These are phyloP conservation scores for Tieghemostelium lacteum DNA, from an alignment of 78 protist species.

Conservation along the genomic window DNA sequence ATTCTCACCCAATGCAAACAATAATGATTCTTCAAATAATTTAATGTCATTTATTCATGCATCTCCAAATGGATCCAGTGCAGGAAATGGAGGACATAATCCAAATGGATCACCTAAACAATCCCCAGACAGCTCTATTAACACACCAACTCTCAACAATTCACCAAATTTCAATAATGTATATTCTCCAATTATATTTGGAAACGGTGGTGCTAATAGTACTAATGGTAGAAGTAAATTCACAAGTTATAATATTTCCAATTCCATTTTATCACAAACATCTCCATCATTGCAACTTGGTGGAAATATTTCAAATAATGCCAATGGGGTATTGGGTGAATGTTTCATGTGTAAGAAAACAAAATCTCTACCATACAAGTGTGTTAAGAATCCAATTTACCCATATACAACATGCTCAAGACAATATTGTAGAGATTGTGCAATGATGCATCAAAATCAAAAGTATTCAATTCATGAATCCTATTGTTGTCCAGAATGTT, in stretches of 20 bases:
- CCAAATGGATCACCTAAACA: constrained; percentile 38
- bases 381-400: background rate
- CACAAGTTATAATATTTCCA: background rate
- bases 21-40: background rate
- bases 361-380: background rate
- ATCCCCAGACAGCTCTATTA: constrained; percentile 40
- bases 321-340: background rate
- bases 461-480: background rate
- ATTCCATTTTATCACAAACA: background rate
- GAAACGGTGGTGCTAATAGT: background rate
- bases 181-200: background rate
- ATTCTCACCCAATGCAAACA: constrained; percentile 6
- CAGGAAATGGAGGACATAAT: background rate
- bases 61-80: background rate
- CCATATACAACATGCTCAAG: constrained; percentile 22
- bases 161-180: constrained; percentile 47
- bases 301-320: background rate
- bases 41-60: background rate
- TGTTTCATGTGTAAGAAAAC: constrained; percentile 28
- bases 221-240: background rate
- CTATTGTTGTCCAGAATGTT: constrained; percentile 43
- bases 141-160: constrained; percentile 39
- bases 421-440: constrained; percentile 45
- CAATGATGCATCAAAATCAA: background rate
- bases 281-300: background rate